A percentile compares a stretch with the other conserved stretches of the same genome.
Evolutionary conservation across 352 stramenopile species (phyloP).

Genomic region (Phytophthora pini): DNA sequence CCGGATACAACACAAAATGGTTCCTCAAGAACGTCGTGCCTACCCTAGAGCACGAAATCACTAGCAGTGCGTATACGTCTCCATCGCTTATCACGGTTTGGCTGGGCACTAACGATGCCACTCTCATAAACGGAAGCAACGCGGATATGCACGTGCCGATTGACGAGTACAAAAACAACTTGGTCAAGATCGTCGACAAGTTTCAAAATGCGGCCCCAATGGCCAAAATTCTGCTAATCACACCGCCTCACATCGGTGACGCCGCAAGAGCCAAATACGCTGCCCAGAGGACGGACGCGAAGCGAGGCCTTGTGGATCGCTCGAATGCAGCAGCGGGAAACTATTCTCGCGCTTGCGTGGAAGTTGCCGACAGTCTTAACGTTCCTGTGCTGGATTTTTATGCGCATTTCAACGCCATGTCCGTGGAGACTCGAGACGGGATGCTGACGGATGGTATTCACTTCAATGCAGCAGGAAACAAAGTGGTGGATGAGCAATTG

Average conservation of each 20-base stretch:
- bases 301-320: conserved; percentile 35
- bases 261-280: conserved; percentile 9
- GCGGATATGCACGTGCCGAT: conserved; percentile 46
- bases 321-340: conserved; percentile 31
- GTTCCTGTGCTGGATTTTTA: conserved; percentile 44
- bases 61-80: conserved; percentile 5
- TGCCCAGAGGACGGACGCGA: not conserved
- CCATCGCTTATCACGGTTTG: conserved; percentile 52
- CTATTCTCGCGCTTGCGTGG: conserved; percentile 48
- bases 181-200: conserved; percentile 27
- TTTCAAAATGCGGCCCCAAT: conserved; percentile 15
- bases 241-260: conserved; percentile 45
- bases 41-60: conserved; percentile 39
- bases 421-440: conserved; percentile 16
- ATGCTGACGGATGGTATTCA: conserved; percentile 52
- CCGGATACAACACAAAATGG: conserved; percentile 45
- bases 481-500: conserved; percentile 41
- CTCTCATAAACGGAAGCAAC: conserved; percentile 25
- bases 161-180: conserved; percentile 47
- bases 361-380: conserved; percentile 19
- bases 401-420: conserved; percentile 46
- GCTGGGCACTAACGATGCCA: conserved; percentile 66
- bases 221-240: conserved; percentile 46
- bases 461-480: conserved; percentile 47
- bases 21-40: conserved; percentile 40